A percentile compares a stretch with the other conserved stretches of the same genome.
These are phyloP conservation scores for Gamsiella multidivaricata DNA, from an alignment of 192 early-diverging fungal species.

Conservation along the genomic window DNA sequence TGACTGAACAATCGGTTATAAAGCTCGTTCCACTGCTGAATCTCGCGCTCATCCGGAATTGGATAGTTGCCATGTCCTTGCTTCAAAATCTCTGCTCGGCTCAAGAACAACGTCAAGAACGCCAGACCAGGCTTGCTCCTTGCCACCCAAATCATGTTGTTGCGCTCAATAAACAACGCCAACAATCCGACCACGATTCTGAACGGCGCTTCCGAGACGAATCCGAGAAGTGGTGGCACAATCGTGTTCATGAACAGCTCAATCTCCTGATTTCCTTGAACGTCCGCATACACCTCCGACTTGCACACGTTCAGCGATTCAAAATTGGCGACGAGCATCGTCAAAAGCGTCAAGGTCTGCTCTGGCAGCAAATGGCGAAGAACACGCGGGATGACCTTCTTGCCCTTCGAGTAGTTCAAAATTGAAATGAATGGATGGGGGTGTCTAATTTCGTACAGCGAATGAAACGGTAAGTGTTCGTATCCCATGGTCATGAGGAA, in stretches of 20 bases:
- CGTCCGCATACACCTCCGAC: slow-evolving; percentile 58
- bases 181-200: slow-evolving; percentile 83
- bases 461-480: neutral
- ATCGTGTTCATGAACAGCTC: slow-evolving; percentile 90
- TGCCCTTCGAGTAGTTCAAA: slow-evolving; percentile 89
- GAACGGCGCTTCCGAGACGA: slow-evolving; percentile 87
- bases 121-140: slow-evolving; percentile 88
- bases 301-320: slow-evolving; percentile 77
- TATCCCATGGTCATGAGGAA: too few relatives aligned
- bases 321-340: slow-evolving; percentile 80
- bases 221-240: slow-evolving; percentile 84
- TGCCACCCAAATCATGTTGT: slow-evolving; percentile 88
- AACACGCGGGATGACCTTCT: slow-evolving; percentile 86
- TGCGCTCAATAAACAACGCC: slow-evolving; percentile 87
- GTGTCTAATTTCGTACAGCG: slow-evolving; percentile 47
- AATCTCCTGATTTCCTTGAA: slow-evolving; percentile 68
- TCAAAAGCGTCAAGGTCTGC: slow-evolving; percentile 82
- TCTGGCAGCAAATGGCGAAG: slow-evolving; percentile 81
- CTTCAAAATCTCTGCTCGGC: slow-evolving; percentile 89
- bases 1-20: slow-evolving; percentile 86
- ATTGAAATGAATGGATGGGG: slow-evolving; percentile 92
- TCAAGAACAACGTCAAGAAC: slow-evolving; percentile 90
- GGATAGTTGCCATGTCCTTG: slow-evolving; percentile 70
- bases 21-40: slow-evolving; percentile 79
- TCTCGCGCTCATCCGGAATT: slow-evolving; percentile 63